Evolutionary conservation across 768 basidiomycete genomes (phyloP).

Genomic region (Pholiota molesta): DNA sequence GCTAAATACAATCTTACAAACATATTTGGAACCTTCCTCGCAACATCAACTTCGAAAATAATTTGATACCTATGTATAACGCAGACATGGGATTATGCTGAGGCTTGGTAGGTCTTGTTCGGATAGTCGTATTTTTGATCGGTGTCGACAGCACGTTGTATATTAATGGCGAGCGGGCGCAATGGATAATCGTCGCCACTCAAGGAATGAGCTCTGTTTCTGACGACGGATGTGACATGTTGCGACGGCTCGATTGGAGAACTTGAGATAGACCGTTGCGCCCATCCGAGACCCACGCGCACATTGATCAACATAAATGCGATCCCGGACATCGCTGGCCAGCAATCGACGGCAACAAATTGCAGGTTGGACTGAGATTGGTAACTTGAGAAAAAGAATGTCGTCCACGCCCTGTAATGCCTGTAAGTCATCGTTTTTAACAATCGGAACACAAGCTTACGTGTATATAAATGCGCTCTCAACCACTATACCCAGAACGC

Average conservation of each 20-base stretch:
- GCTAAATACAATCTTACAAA: too few species aligned
- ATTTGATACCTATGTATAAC: too few species aligned
- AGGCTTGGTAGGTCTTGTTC: neutral
- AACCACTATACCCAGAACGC: conserved; percentile 2
- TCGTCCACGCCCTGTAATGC: neutral
- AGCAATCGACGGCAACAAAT: conserved; percentile 1
- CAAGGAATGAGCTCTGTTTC: neutral
- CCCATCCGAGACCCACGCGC: conserved; percentile 1
- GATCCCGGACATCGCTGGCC: conserved; percentile 4
- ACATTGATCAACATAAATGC: conserved; percentile 4
- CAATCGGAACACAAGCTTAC: neutral
- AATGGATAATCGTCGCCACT: neutral
- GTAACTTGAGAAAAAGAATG: neutral
- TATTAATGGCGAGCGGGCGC: neutral
- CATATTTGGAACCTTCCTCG: too few species aligned
- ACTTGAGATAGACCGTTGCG: neutral
- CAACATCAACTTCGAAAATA: too few species aligned
- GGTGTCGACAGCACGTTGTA: neutral
- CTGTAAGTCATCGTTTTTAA: neutral
- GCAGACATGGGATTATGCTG: too few species aligned
- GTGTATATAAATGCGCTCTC: conserved; percentile 7
- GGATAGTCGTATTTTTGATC: neutral
- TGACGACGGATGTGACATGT: neutral
- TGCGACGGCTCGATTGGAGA: neutral
- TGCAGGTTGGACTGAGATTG: conserved; percentile 3